These are phyloP conservation scores for Lablab purpureus DNA, from an alignment of 306 rosid genomes.

Conservation along the genomic window DNA sequence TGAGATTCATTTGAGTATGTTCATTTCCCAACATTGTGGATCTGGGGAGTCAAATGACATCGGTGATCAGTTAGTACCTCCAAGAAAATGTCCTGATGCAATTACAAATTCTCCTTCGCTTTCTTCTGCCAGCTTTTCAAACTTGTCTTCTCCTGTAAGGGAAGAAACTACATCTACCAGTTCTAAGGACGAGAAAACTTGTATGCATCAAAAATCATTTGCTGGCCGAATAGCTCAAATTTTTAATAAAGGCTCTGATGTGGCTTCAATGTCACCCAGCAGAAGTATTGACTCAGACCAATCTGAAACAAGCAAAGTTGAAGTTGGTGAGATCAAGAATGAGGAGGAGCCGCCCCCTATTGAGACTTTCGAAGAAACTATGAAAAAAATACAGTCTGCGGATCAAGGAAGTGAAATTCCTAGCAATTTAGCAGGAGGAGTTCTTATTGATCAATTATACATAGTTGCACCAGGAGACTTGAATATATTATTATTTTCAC, in stretches of 20 bases:
- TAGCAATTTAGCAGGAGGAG: conserved; percentile 81
- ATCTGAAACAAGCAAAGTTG: conserved; percentile 56
- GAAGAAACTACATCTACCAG: conserved; percentile 53
- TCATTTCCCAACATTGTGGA: conserved; percentile 54
- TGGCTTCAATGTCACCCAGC: conserved; percentile 46
- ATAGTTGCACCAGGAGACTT: conserved; percentile 70
- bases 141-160: conserved; percentile 66
- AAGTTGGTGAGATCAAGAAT: conserved; percentile 52
- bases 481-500: conserved; percentile 70
- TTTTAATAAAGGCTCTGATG: conserved; percentile 66
- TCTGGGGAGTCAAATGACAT: conserved; percentile 46
- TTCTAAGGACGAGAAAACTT: conserved; percentile 65
- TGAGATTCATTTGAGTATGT: conserved; percentile 72
- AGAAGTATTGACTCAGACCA: conserved; percentile 63
- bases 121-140: conserved; percentile 43
- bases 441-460: conserved; percentile 81
- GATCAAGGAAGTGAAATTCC: conserved; percentile 80
- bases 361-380: conserved; percentile 69
- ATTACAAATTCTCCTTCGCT: conserved; percentile 28
- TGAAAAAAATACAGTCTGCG: conserved; percentile 62
- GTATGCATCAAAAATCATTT: conserved; percentile 72
- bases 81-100: conserved; percentile 44
- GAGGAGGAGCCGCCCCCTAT: conserved; percentile 75
- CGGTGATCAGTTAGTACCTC: conserved; percentile 33
- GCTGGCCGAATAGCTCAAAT: conserved; percentile 81